phyloP scores from a whole-genome alignment of 257 asterid genomes.

The Scutellaria minor region DNA sequence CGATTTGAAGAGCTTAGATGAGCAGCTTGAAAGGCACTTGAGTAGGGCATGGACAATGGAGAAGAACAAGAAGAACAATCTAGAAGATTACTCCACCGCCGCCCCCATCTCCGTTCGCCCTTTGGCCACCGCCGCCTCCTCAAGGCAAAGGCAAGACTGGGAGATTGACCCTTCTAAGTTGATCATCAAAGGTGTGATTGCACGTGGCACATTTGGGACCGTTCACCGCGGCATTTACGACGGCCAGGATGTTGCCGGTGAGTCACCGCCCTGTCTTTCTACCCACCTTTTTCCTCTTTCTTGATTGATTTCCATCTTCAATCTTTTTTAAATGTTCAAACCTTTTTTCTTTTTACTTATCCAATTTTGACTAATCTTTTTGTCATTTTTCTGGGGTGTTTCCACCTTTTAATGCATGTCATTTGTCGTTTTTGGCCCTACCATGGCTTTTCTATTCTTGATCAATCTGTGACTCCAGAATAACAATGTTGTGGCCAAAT shows the following conservation, averaged over 20 bases:
- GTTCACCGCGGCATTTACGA: slow-evolving; percentile 83
- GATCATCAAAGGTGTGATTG: slow-evolving; percentile 64
- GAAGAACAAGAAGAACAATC: slow-evolving; percentile 50
- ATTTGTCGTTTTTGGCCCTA: slow-evolving; percentile 30
- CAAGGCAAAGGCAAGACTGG: slow-evolving; percentile 73
- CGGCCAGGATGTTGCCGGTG: slow-evolving; percentile 83
- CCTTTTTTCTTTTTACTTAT: slow-evolving; percentile 9
- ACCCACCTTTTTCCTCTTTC: not conserved
- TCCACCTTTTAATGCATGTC: slow-evolving; percentile 29
- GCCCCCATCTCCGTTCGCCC: slow-evolving; percentile 26
- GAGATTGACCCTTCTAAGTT: slow-evolving; percentile 80
- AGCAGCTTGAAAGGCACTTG: slow-evolving; percentile 74
- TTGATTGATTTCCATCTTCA: not conserved
- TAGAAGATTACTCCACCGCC: slow-evolving; percentile 37
- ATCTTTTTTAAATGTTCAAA: slow-evolving; percentile 24
- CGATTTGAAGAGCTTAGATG: slow-evolving; percentile 78
- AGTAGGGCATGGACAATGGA: slow-evolving; percentile 67
- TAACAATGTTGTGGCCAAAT: slow-evolving; percentile 10
- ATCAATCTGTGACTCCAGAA: slow-evolving; percentile 5
- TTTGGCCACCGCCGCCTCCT: slow-evolving; percentile 16
- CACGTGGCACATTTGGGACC: slow-evolving; percentile 87
- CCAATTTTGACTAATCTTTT: slow-evolving; percentile 29
- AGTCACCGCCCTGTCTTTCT: slow-evolving; percentile 38
- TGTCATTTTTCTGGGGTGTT: slow-evolving; percentile 35
- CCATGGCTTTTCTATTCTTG: slow-evolving; percentile 26